Base-by-base conservation (phyloP, 1,284 basidiomycete genomes). In the Mycena citricolor region DNA sequence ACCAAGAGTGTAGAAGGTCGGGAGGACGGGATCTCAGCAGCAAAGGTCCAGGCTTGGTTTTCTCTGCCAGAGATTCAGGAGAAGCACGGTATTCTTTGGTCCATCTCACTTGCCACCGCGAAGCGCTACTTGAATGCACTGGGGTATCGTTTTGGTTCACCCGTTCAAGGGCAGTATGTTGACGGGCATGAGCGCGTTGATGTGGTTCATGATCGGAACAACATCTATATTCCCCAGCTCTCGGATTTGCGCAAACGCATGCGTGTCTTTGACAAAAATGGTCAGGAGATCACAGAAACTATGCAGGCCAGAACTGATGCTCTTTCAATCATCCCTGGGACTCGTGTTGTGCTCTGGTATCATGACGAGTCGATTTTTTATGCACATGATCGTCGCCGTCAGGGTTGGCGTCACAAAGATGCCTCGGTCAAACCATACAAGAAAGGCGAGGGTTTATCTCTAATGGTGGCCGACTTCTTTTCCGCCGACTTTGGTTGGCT, bases 391-490 rank as follows among this genome's bases (percentile, higher is more conserved):
- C 51, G 54, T 1, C 32, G 49, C 4, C 44, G 51, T 11, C 49
- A 25, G 3, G 8, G 34, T 6, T 73, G 68, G 69, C 41, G 54
- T 11, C 62, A 68, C 38, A 55, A 59, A 22, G 42, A 50, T 10
- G 57, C 50, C 31, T 49, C 30, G 1, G 53, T 66, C 0, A 57
- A 47, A 29, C 64, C 67, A 12, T 54, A 61, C 20, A 36, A 53
- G 14, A 72, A 74, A 48, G 69, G 69, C 7, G 62, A 71, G 44
- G 69, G 69, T 0, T 47, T 45, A 4, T 69, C 67, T 4, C 28
- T 70, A 5, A 76, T 74, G 71, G 59, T 72, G 7, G 58, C 66
- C 0, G 62, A 75, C 35, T 74, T 70, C 45, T 51, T 76, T 4
- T 74, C 71, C 1, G 58, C 65, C 1, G 67, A 74, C 23, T 69